Evolutionary conservation across 2,329 filamentous ascomycete genomes (phyloP).

Genomic region (Fusarium heterosporum): DNA sequence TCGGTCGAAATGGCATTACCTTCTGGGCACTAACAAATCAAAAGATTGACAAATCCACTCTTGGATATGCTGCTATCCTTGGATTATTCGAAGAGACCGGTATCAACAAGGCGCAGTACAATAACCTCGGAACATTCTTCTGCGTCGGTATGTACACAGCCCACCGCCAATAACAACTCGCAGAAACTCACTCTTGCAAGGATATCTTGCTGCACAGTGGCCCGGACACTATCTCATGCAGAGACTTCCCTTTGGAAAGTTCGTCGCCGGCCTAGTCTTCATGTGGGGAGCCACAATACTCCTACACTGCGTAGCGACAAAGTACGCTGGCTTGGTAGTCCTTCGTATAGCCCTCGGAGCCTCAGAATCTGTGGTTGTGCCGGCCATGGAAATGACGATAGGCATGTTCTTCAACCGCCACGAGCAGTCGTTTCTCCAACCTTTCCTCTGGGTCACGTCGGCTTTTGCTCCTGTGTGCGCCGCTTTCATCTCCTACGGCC

Average conservation of each 20-base stretch:
- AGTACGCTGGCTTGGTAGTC: slow-evolving; percentile 52
- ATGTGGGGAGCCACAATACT: slow-evolving; percentile 54
- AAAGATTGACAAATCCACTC: slow-evolving; percentile 41
- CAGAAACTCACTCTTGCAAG: neutral
- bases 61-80: slow-evolving; percentile 56
- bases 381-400: slow-evolving; percentile 56
- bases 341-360: slow-evolving; percentile 53
- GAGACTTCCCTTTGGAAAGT: slow-evolving; percentile 52
- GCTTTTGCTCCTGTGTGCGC: slow-evolving; percentile 53
- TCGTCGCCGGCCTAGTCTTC: slow-evolving; percentile 50
- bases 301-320: slow-evolving; percentile 53
- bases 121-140: slow-evolving; percentile 17
- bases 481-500: slow-evolving; percentile 56
- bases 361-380: slow-evolving; percentile 53
- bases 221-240: slow-evolving; percentile 47
- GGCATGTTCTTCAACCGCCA: slow-evolving; percentile 55
- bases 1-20: fast-evolving
- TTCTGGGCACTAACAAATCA: fast-evolving
- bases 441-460: slow-evolving; percentile 51
- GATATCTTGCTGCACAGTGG: slow-evolving; percentile 22
- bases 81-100: slow-evolving; percentile 52
- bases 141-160: slow-evolving; percentile 3
- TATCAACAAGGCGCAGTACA: slow-evolving; percentile 19
- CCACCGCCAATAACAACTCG: fast-evolving
- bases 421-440: slow-evolving; percentile 51